These are phyloP conservation scores for Naganishia liquefaciens DNA, from an alignment of 1,284 basidiomycete genomes.

Conservation along the genomic window DNA sequence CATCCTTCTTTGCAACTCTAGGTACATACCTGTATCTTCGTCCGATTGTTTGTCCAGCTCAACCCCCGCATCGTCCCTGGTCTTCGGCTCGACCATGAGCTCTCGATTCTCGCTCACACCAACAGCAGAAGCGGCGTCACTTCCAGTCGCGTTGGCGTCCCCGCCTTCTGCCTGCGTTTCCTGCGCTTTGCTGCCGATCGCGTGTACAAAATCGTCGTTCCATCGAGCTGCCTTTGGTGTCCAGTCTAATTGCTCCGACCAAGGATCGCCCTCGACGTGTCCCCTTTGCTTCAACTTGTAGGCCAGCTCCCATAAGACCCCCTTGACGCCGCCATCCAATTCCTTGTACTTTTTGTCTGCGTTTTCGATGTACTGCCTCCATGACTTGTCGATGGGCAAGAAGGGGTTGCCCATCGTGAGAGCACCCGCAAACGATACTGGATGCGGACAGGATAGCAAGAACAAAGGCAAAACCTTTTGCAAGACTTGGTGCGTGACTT, in stretches of 20 bases:
- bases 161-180: neutral
- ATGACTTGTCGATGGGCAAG: slow-evolving; percentile 83
- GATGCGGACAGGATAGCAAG: slow-evolving; percentile 80
- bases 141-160: neutral
- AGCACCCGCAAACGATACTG: slow-evolving; percentile 89
- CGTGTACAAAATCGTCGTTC: slow-evolving; percentile 30
- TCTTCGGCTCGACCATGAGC: too few species aligned
- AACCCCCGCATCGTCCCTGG: too few species aligned
- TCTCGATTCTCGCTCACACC: too few species aligned
- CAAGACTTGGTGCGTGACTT: slow-evolving; percentile 81
- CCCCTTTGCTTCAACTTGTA: slow-evolving; percentile 60
- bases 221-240: slow-evolving; percentile 78
- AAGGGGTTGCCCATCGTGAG: slow-evolving; percentile 90
- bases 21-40: neutral
- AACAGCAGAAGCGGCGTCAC: too few species aligned
- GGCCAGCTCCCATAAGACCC: slow-evolving; percentile 69
- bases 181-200: too few species aligned
- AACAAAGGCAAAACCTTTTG: slow-evolving; percentile 80
- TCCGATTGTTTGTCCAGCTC: neutral
- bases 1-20: too few species aligned
- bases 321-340: slow-evolving; percentile 71
- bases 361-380: slow-evolving; percentile 76
- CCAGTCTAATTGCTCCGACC: slow-evolving; percentile 94
- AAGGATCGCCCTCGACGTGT: slow-evolving; percentile 74
- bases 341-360: slow-evolving; percentile 78